Conservation (phyloP, 768 basidiomycete species). For the Leucocoprinus sp. region DNA sequence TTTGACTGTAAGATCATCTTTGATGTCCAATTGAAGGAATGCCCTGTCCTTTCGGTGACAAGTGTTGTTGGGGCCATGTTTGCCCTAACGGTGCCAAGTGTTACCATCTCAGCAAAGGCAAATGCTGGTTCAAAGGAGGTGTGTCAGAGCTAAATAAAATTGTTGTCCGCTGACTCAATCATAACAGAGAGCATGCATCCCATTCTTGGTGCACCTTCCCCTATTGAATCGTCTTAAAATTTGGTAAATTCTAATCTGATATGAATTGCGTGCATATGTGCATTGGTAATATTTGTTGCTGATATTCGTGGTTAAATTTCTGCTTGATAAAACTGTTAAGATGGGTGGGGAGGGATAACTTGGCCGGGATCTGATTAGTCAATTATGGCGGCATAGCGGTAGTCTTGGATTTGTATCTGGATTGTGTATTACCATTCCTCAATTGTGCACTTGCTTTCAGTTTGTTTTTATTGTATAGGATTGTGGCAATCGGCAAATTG, state of each 20-base stretch:
- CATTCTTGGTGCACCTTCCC: not conserved
- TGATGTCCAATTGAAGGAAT: conserved; percentile 35
- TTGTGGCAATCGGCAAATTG: conserved; percentile 29
- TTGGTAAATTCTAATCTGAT: not conserved
- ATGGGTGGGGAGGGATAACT: not conserved
- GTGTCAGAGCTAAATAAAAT: conserved; percentile 12
- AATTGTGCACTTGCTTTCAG: conserved; percentile 9
- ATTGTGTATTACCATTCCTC: conserved; percentile 8
- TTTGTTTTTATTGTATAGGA: not conserved
- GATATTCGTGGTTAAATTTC: conserved; percentile 10
- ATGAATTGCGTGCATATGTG: conserved; percentile 9
- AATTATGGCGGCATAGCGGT: not conserved
- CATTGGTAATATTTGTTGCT: conserved; percentile 9
- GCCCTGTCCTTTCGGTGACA: conserved; percentile 65
- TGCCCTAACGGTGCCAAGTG: conserved; percentile 75
- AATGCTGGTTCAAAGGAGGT: conserved; percentile 85
- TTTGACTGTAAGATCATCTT: conserved; percentile 3
- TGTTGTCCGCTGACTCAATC: not conserved
- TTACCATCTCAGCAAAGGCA: conserved; percentile 66
- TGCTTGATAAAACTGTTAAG: conserved; percentile 5
- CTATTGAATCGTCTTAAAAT: conserved; percentile 5
- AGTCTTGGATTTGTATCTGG: conserved; percentile 11
- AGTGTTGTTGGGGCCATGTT: conserved; percentile 78
- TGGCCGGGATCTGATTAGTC: not conserved
- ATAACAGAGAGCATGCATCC: conserved; percentile 10